phyloP scores from a whole-genome alignment of 148 eudicot genomes.

The Amaranthus hypochondriacus region DNA sequence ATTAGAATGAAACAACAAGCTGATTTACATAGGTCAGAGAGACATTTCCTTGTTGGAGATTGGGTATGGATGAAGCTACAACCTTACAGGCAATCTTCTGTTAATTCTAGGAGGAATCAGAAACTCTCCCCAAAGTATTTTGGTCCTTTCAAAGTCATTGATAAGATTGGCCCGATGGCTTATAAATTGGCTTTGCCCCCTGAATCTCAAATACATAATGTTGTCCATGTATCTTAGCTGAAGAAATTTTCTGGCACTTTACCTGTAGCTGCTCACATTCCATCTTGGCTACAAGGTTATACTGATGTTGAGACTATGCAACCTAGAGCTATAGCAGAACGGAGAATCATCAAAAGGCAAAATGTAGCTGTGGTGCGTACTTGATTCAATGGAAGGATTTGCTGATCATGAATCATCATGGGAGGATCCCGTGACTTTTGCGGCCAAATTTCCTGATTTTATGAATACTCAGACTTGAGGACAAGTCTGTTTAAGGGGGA shows the following conservation, averaged over 20 bases:
- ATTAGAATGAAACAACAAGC: constrained; percentile 5
- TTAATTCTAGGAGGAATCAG: neutral
- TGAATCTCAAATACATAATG: neutral
- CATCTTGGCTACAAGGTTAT: neutral
- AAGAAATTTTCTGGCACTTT: neutral
- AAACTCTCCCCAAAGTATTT: neutral
- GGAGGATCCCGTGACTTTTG: neutral
- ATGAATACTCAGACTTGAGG: no score
- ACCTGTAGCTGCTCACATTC: neutral
- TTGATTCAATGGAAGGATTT: neutral
- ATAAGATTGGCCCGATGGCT: neutral
- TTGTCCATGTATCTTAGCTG: neutral
- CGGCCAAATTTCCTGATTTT: no score
- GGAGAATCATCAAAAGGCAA: neutral
- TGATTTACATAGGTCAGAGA: neutral
- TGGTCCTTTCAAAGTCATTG: neutral
- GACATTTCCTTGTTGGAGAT: neutral
- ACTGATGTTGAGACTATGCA: neutral
- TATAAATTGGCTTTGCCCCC: neutral
- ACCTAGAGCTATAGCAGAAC: neutral
- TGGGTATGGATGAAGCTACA: constrained; percentile 3
- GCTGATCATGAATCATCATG: neutral
- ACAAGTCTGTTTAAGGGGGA: no score
- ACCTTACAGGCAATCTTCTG: neutral
- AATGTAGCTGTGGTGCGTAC: neutral